Conservation (phyloP, 2,329 filamentous ascomycete species). For the Aspergillus piperis region DNA sequence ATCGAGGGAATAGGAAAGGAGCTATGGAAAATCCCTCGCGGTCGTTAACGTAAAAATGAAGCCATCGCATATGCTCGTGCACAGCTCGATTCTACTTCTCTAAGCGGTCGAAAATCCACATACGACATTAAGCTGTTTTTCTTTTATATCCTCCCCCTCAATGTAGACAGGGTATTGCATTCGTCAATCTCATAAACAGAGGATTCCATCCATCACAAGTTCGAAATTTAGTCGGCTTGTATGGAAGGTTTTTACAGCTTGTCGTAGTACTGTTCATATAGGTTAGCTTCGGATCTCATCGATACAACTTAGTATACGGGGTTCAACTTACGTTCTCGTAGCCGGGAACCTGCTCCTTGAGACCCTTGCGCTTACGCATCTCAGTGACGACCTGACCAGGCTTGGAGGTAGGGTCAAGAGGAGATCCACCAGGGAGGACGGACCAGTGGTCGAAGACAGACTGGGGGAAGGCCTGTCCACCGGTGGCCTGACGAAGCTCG, state of each 20-base stretch:
- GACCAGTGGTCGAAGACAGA: slow-evolving; percentile 99
- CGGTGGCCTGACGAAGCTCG: slow-evolving; percentile 90
- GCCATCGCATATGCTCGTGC: slow-evolving; percentile 31
- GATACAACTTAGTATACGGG: background rate
- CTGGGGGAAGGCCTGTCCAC: slow-evolving; percentile 98
- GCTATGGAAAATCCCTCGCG: slow-evolving; percentile 30
- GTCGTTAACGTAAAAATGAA: slow-evolving; percentile 34
- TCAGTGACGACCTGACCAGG: slow-evolving; percentile 78
- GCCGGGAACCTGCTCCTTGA: slow-evolving; percentile 92
- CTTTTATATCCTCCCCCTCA: slow-evolving; percentile 30
- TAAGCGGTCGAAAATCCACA: slow-evolving; percentile 34
- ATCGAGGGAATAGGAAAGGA: slow-evolving; percentile 27
- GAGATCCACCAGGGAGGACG: slow-evolving; percentile 88
- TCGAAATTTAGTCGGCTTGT: slow-evolving; percentile 46
- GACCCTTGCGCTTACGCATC: slow-evolving; percentile 99
- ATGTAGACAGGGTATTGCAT: slow-evolving; percentile 39
- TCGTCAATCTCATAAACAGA: slow-evolving; percentile 48
- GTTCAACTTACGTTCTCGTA: slow-evolving; percentile 83
- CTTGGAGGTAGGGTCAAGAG: slow-evolving; percentile 79
- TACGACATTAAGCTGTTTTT: slow-evolving; percentile 32
- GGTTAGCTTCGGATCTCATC: slow-evolving; percentile 21
- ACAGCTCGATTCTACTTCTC: slow-evolving; percentile 34
- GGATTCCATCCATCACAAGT: slow-evolving; percentile 37
- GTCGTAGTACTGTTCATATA: slow-evolving; percentile 80
- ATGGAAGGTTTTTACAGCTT: slow-evolving; percentile 74